Base-by-base conservation (phyloP, 371 early-diverging fungal species). In the Conidiobolus incongruus region DNA sequence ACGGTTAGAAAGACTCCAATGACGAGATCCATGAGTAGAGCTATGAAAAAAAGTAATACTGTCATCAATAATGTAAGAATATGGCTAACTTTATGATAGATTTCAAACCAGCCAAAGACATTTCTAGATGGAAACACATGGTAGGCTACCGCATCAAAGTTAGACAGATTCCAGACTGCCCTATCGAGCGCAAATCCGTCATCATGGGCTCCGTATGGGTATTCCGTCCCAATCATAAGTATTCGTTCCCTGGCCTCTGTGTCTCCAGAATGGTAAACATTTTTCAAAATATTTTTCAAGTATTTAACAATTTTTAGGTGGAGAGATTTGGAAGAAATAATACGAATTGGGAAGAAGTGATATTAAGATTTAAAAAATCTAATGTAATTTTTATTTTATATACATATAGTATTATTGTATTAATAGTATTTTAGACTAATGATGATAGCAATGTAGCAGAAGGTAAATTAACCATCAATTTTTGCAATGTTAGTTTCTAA, bases 191-290 rank as follows among this genome's bases (percentile, higher is more conserved):
- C 37, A 78, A 81, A 37, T 74, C 77, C 43, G 77, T 83, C 3
- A 81, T 82, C 0, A 86, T 88, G 84, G 91, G 88, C 5, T 84
- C 85, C 1, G 84, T 83, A 0, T 88, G 88, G 88, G 66, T 77
- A 0, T 84, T 90, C 51, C 66, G 65, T 38, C 72, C 76, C 1
- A 66, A 51, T 22, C 48, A 63, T 2, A 52, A 53, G 4, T 61
- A 64, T 35, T 43, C 55, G 8, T 73, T 83, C 52, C 59, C 65
- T 4, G 61, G 65, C 6, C 62, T 86, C 11, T 80, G 77, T 48
- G 65, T 74, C 24, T 81, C 84, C 1, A 66, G 85, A 26, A 81
- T 86, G 76, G 78, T 76, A n/a, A n/a, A 52, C n/a, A 36, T 5
- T 16, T 4, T 5, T 10, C n/a, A n/a, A n/a, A n/a, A n/a, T n/a